Base-by-base conservation (phyloP, 768 basidiomycete species). In the Austroboletus festivus region DNA sequence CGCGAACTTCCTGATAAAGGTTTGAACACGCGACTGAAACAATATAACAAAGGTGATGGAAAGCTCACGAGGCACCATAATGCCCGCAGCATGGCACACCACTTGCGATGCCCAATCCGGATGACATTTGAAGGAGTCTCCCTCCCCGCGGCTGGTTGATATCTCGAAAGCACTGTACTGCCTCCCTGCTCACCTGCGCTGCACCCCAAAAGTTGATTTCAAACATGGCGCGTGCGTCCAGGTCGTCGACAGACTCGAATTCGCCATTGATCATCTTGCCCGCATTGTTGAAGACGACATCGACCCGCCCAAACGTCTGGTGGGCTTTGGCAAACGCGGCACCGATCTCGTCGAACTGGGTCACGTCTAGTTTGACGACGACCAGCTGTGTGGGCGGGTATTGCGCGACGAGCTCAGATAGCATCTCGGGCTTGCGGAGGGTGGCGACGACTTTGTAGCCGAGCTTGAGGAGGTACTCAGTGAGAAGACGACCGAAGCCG, bases 371-470 rank as follows among this genome's bases (percentile, higher is more conserved):
- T 43, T 59, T 59, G 43, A 68, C 39, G 43, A 68, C 50, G 44
- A 68, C 5, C 1, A 59, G 50, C 2, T 24, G 50, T 0, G 58
- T 47, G 12, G 60, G 6, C 4, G 62, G 51, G 45, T 71, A 70
- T 31, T 65, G 35, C 1, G 38, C 22, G 10, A 42, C 44, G 15
- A 68, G 71, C 18, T 67, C 57, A 11, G 54, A 48, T 34, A 76
- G 57, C 13, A 43, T 56, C 15, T 57, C 65, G 2, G 75, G 74
- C 48, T 59, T 70, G 44, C 74, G 73, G 21, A 74, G 60, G 33
- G 76, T 75, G 4, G 78, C 75, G 42, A 75, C 65, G 20, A 65
- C 73, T 26, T 48, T 69, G 28, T 73, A 61, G 4, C 70, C 75
- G 16, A 57, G 57, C 21, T 50, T 28, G 21, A 76, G 62, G 38